Percentiles rank a stretch among this genome's conserved stretches.
These are phyloP conservation scores for Pelargonium australe DNA, from an alignment of 441 rosid genomes.

Conservation along the genomic window DNA sequence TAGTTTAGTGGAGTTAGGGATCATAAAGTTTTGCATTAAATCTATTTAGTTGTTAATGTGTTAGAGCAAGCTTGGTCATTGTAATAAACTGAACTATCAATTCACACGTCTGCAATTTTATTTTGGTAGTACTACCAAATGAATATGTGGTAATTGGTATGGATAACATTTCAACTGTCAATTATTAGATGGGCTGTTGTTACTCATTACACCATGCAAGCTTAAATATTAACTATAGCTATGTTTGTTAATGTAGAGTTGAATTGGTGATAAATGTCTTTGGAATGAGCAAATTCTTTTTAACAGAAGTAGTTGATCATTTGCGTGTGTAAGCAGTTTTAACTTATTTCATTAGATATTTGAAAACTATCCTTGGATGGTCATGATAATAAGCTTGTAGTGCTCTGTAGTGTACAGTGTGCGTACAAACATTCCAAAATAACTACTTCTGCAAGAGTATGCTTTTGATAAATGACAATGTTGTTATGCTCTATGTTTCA, in stretches of 20 bases:
- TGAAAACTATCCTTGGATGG: no score
- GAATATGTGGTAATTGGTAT: background rate
- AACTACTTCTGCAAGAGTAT: background rate
- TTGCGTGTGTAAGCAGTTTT: background rate
- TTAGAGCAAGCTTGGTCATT: background rate
- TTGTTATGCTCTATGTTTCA: background rate
- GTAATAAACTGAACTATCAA: background rate
- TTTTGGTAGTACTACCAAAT: background rate
- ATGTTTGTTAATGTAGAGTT: background rate
- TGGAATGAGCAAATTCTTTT: background rate
- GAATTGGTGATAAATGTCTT: background rate
- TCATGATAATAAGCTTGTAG: no score
- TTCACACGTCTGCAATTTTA: background rate
- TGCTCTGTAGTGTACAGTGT: background rate
- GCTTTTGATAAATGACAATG: conserved; percentile 1
- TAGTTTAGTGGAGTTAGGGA: background rate
- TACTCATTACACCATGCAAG: background rate
- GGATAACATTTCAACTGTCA: background rate
- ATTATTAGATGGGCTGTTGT: no score
- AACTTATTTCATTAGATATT: background rate
- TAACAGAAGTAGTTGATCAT: background rate
- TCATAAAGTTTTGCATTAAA: background rate
- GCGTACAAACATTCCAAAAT: background rate
- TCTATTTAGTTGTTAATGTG: background rate
- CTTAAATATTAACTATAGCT: background rate